Base-by-base conservation (phyloP, 176 grass and related monocot genomes). In the Eleusine coracana region DNA sequence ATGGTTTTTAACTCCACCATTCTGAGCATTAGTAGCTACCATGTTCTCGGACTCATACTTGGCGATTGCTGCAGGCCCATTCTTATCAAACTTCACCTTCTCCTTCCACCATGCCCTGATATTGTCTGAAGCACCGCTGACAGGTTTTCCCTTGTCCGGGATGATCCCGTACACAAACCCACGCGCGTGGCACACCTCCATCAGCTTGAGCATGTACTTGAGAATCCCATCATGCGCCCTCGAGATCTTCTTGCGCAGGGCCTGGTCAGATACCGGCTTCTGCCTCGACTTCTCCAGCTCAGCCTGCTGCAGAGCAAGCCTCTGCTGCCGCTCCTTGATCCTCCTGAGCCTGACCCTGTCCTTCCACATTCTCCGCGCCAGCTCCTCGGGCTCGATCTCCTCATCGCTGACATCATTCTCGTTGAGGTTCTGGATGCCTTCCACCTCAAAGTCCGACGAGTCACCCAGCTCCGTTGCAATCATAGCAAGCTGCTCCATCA, bases 91-190 rank as follows among this genome's bases (percentile, higher is more conserved):
- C 87, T 83, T 96, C 38, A 99, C 96, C 83, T 96, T 99, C 76
- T 99, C 96, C 87, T 99, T 99, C 96, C 96, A 99, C 96, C 96
- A 99, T 46, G 93, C 96, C 82, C 96, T 89, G 52, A 99, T 90
- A 15, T 99, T 99, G 76, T 99, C 96, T 0, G 96, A 99, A 20
- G 96, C 89, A 0, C 96, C 96, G 11, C 93, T 94, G 5, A 99
- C 91, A 23, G 96, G 93, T 84, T 99, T 99, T 46, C 96, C 96
- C 74, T 99, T 96, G 10, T 96, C 91, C 3, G 93, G 93, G 67
- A 99, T 94, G 65, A 99, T 94, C 74, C 96, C 96, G 4, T 99
- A 99, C 6, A 99, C 91, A 17, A 99, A 99, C 29, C 93, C 96
- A 0, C 93, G 91, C 0, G 89, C 96, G 63, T 94, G 90, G 81